Percentiles rank a stretch among this genome's conserved stretches.
phyloP scores from a whole-genome alignment of 2,329 filamentous ascomycete species.

The Xylaria multiplex region DNA sequence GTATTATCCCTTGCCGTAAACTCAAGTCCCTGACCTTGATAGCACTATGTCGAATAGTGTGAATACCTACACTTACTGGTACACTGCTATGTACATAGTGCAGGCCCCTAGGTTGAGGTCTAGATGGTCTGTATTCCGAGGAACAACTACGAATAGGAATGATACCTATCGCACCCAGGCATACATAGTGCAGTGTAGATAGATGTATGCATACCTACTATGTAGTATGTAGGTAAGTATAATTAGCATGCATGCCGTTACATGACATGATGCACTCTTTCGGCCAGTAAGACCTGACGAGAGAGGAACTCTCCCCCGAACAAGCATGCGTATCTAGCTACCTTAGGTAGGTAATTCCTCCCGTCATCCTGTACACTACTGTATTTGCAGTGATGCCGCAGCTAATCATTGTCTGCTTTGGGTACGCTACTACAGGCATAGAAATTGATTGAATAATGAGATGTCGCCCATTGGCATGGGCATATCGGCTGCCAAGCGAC shows the following conservation, averaged over 20 bases:
- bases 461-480: not conserved
- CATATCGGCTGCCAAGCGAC: conserved; percentile 17
- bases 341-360: conserved; percentile 3
- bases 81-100: not conserved
- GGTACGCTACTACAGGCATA: not conserved
- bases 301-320: conserved; percentile 3
- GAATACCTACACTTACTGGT: not conserved
- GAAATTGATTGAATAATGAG: conserved; percentile 1
- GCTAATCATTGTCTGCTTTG: not conserved
- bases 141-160: conserved; percentile 1
- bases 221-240: conserved; percentile 8
- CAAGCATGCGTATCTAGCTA: conserved; percentile 1
- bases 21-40: not conserved
- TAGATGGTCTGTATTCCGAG: not conserved
- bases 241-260: conserved; percentile 25
- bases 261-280: conserved; percentile 1
- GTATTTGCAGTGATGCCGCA: not conserved
- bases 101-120: no score
- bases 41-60: not conserved
- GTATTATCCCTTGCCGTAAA: conserved; percentile 21
- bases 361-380: not conserved
- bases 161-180: not conserved
- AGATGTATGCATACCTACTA: no score
- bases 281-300: conserved; percentile 8
- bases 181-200: not conserved